These are phyloP conservation scores for Acer saccharum DNA, from an alignment of 345 rosid species.

Conservation along the genomic window DNA sequence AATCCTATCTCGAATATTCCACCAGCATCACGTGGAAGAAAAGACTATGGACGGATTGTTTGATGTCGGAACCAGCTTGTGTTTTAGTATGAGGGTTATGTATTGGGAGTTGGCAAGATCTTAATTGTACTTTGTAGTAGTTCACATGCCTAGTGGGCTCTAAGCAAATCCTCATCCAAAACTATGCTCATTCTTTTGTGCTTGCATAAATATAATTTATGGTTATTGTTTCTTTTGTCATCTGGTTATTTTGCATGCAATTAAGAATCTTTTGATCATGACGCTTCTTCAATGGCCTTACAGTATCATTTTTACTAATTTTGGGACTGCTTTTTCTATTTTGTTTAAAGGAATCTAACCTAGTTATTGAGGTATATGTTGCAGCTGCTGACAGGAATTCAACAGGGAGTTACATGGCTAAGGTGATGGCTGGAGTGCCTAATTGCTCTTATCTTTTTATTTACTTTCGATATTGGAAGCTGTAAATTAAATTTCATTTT, in stretches of 20 bases:
- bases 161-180: constrained; percentile 37
- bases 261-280: constrained; percentile 21
- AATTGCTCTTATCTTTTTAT: not conserved
- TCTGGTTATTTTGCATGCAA: constrained; percentile 23
- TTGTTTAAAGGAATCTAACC: constrained; percentile 16
- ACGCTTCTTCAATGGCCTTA: constrained; percentile 10
- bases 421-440: constrained; percentile 16
- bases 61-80: constrained; percentile 44
- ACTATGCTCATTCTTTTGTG: constrained; percentile 50
- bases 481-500: not conserved
- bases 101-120: constrained; percentile 56
- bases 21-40: constrained; percentile 84
- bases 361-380: constrained; percentile 15
- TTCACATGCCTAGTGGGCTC: constrained; percentile 68
- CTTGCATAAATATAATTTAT: constrained; percentile 48
- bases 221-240: constrained; percentile 33
- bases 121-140: constrained; percentile 44
- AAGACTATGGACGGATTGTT: constrained; percentile 83
- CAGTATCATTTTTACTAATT: not conserved
- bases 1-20: constrained; percentile 69
- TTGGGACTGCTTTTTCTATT: not conserved
- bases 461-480: not conserved
- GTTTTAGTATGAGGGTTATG: constrained; percentile 39
- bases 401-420: constrained; percentile 5
- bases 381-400: constrained; percentile 26